Conservation (phyloP, 371 early-diverging fungal species). For the Mucor velutinosus region DNA sequence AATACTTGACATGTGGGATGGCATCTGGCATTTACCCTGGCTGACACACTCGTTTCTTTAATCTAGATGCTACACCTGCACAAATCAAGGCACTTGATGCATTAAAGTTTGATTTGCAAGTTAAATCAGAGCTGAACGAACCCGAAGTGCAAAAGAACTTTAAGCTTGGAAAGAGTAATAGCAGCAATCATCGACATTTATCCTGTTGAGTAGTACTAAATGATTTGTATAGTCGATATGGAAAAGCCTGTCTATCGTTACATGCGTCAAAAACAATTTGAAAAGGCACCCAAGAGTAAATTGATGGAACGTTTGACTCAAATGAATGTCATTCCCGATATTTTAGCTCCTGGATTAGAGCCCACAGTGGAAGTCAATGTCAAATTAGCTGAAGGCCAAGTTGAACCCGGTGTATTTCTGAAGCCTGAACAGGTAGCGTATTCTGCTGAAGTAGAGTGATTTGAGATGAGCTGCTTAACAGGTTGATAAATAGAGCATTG, state of each 20-base stretch:
- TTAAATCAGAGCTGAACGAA: conserved; percentile 74
- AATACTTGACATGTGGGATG: not conserved
- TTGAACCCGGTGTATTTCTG: conserved; percentile 63
- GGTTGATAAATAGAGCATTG: conserved; percentile 41
- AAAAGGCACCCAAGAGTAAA: conserved; percentile 60
- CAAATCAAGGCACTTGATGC: conserved; percentile 58
- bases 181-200: not conserved
- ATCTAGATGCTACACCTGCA: conserved; percentile 40
- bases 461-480: not conserved
- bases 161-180: conserved; percentile 54
- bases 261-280: conserved; percentile 68
- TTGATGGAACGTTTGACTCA: conserved; percentile 76
- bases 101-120: conserved; percentile 63
- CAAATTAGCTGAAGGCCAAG: conserved; percentile 32
- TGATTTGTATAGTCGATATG: conserved; percentile 58
- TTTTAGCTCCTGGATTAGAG: conserved; percentile 57
- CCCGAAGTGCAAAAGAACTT: conserved; percentile 73
- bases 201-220: not conserved
- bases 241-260: conserved; percentile 73
- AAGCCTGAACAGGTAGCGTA: conserved; percentile 52
- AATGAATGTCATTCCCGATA: conserved; percentile 82
- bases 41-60: not conserved
- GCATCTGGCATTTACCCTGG: not conserved
- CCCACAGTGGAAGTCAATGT: conserved; percentile 57
- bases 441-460: not conserved